Evolutionary conservation across 2,329 filamentous ascomycete genomes (phyloP).

Genomic region (Sporothrix pallida): DNA sequence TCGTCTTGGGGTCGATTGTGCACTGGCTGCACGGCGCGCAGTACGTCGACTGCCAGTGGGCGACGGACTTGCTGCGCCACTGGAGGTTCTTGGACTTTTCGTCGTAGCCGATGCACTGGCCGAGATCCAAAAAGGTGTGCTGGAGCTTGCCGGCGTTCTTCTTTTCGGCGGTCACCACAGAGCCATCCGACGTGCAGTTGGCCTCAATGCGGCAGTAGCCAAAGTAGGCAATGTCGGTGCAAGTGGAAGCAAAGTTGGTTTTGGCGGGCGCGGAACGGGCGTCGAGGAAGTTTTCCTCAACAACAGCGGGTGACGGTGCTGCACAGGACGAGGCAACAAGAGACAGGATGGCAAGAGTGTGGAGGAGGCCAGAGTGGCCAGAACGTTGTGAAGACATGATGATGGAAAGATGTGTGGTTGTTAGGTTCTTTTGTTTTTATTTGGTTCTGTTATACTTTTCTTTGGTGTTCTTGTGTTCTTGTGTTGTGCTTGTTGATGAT

Average conservation of each 20-base stretch:
- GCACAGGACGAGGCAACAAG: not conserved
- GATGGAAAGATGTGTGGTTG: not conserved
- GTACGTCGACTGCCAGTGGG: constrained; percentile 31
- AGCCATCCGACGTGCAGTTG: constrained; percentile 33
- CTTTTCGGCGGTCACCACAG: not conserved
- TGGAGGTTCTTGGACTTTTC: not conserved
- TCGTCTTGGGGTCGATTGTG: constrained; percentile 32
- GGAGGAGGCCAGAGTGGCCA: not conserved
- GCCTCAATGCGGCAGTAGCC: constrained; percentile 37
- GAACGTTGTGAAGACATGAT: not conserved
- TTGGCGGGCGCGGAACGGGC: not conserved
- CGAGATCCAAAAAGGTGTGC: constrained; percentile 35
- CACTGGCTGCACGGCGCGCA: constrained; percentile 36
- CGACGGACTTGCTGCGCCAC: constrained; percentile 32
- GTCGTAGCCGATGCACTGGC: constrained; percentile 35
- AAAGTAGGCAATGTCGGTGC: constrained; percentile 34
- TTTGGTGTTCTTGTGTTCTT: not conserved
- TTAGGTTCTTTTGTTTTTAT: not conserved
- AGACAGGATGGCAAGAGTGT: not conserved
- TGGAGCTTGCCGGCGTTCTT: constrained; percentile 14
- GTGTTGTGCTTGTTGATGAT: not conserved
- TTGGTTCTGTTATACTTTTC: not conserved
- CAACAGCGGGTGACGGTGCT: not conserved
- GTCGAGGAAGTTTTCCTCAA: no score
- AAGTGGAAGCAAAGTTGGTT: constrained; percentile 30